Evolutionary conservation across 148 eudicot species (phyloP).

Genomic region (Rhododendron vialii): DNA sequence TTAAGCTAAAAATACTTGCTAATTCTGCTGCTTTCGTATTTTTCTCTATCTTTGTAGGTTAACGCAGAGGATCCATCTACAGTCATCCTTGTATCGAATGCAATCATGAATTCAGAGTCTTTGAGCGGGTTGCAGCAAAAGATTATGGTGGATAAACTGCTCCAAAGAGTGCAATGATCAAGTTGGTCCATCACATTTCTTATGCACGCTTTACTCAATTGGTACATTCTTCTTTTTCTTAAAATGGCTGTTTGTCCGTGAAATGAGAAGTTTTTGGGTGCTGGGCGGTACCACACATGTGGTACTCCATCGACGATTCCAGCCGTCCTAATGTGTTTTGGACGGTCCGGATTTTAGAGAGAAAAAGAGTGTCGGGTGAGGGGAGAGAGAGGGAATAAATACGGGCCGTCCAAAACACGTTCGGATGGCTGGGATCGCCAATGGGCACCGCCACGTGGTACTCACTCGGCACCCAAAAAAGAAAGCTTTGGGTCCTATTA

Average conservation of each 20-base stretch:
- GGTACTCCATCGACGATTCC: too few species aligned
- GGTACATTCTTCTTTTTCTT: background rate
- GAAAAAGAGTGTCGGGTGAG: too few species aligned
- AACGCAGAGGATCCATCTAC: slow-evolving; percentile 68
- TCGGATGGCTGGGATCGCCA: too few species aligned
- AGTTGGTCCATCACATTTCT: slow-evolving; percentile 10
- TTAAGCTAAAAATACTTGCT: background rate
- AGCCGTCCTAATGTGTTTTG: too few species aligned
- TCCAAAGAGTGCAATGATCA: slow-evolving; percentile 55
- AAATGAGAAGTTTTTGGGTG: too few species aligned
- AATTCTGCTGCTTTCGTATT: background rate
- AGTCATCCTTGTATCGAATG: slow-evolving; percentile 67
- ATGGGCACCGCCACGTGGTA: too few species aligned
- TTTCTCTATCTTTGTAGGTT: slow-evolving; percentile 38
- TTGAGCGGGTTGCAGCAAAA: slow-evolving; percentile 67
- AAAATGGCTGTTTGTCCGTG: background rate
- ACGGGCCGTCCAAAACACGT: too few species aligned
- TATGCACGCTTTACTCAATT: background rate
- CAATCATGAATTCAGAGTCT: slow-evolving; percentile 73
- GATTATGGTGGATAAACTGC: slow-evolving; percentile 64
- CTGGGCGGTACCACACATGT: too few species aligned
- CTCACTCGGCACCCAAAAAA: too few species aligned
- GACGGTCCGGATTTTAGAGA: too few species aligned
- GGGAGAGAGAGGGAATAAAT: too few species aligned
- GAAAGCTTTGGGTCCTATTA: background rate